Evolutionary conservation across 768 basidiomycete genomes (phyloP).

Genomic region (Myochromella boudieri): DNA sequence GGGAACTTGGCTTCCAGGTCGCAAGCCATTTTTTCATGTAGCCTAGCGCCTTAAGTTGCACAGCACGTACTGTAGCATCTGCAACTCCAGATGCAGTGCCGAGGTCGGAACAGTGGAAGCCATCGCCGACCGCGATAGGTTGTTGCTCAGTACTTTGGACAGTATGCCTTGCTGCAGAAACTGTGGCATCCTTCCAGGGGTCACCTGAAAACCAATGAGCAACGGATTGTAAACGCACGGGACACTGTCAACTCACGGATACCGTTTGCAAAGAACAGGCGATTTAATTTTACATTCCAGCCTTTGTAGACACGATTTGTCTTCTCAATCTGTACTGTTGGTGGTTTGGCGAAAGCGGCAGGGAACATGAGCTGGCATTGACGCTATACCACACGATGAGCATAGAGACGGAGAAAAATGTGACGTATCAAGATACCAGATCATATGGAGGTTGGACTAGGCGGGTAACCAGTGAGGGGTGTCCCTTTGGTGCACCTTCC

Average conservation of each 20-base stretch:
- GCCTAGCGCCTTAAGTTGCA: constrained; percentile 52
- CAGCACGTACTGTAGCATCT: constrained; percentile 51
- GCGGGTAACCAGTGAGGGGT: constrained; percentile 51
- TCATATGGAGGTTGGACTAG: constrained; percentile 57
- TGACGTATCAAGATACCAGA: constrained; percentile 34
- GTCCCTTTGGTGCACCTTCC: constrained; percentile 40
- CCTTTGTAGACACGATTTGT: constrained; percentile 57
- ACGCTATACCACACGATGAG: constrained; percentile 37
- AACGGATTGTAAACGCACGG: neutral
- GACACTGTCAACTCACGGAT: constrained; percentile 43
- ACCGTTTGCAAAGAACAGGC: constrained; percentile 71
- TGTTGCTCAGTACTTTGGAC: constrained; percentile 49
- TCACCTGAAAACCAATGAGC: constrained; percentile 44
- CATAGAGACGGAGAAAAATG: neutral
- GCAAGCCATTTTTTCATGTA: constrained; percentile 61
- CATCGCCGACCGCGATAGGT: constrained; percentile 58
- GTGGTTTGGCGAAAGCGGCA: constrained; percentile 48
- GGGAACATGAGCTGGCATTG: constrained; percentile 73
- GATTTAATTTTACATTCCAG: constrained; percentile 58
- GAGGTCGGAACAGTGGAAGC: constrained; percentile 71
- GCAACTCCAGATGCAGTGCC: constrained; percentile 33
- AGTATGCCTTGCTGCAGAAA: constrained; percentile 53
- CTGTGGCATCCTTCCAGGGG: constrained; percentile 70
- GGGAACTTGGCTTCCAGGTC: constrained; percentile 31
- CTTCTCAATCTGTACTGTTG: constrained; percentile 37